Percentiles rank a stretch among this genome's conserved stretches.
Conservation (phyloP, 371 early-diverging fungal genomes). For the Dentiscutata heterogama region DNA sequence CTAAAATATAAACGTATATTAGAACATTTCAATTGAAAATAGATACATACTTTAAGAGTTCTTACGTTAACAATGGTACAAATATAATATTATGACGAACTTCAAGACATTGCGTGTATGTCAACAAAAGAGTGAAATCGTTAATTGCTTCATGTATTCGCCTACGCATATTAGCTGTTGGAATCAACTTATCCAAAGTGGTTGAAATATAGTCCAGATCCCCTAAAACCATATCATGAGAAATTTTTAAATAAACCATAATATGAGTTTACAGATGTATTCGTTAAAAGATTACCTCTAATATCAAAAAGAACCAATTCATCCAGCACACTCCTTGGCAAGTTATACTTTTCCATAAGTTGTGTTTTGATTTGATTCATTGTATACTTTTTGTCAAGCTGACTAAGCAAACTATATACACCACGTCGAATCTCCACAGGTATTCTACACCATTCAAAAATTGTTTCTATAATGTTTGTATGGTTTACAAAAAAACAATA, state of each 20-base stretch:
- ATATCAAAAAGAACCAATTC: constrained; percentile 73
- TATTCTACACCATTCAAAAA: constrained; percentile 71
- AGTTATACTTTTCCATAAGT: constrained; percentile 65
- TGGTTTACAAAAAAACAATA: constrained; percentile 70
- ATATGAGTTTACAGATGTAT: neutral
- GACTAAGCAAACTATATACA: constrained; percentile 66
- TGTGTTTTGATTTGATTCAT: constrained; percentile 71
- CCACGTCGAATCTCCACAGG: constrained; percentile 66
- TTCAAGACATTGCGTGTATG: constrained; percentile 67
- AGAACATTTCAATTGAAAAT: neutral
- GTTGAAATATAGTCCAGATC: constrained; percentile 62
- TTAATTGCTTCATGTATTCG: constrained; percentile 60
- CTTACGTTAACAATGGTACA: constrained; percentile 75
- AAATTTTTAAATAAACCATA: too few relatives aligned
- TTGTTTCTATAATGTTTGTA: constrained; percentile 68
- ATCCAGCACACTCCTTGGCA: constrained; percentile 72
- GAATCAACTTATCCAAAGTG: constrained; percentile 68
- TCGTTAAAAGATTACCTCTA: constrained; percentile 52
- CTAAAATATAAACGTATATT: constrained; percentile 46
- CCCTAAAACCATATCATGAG: constrained; percentile 48
- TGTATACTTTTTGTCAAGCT: constrained; percentile 62
- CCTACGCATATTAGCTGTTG: constrained; percentile 60
- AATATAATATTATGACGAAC: constrained; percentile 73
- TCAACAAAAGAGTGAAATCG: constrained; percentile 62
- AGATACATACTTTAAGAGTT: constrained; percentile 6